These are phyloP conservation scores for Diophrys sp. DNA, from an alignment of 73 alveolate species.

Conservation along the genomic window DNA sequence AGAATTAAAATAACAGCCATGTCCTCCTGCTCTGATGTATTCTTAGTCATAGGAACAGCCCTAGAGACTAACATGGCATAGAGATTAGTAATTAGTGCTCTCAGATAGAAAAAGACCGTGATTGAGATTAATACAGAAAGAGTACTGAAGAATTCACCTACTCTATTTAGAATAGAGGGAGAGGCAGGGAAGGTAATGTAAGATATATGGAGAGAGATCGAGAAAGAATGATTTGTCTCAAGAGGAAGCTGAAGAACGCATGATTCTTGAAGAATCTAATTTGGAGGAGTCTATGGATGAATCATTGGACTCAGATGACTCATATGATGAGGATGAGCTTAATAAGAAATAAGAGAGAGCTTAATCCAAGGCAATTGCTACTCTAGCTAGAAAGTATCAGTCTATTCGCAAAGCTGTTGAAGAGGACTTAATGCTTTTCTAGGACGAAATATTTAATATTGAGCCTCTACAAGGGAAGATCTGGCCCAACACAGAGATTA, in stretches of 20 bases:
- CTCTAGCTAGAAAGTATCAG: constrained; percentile 79
- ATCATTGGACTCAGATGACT: constrained; percentile 84
- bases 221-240: no score
- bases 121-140: no score
- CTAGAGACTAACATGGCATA: no score
- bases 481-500: constrained; percentile 99
- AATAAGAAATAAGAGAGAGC: constrained; percentile 85
- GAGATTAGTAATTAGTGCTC: no score
- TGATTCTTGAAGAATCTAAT: constrained; percentile 92
- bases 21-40: no score
- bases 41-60: no score
- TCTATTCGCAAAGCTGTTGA: constrained; percentile 94
- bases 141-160: no score
- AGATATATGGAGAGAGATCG: no score
- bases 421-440: constrained; percentile 98
- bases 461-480: constrained; percentile 99
- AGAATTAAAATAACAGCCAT: no score
- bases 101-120: no score
- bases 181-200: no score
- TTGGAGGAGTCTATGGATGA: constrained; percentile 90
- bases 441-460: constrained; percentile 97
- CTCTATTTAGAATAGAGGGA: no score
- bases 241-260: constrained; percentile 98
- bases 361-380: constrained; percentile 65
- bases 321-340: constrained; percentile 87